Conservation (phyloP, 352 stramenopile genomes). For the Phytophthora ohioensis region DNA sequence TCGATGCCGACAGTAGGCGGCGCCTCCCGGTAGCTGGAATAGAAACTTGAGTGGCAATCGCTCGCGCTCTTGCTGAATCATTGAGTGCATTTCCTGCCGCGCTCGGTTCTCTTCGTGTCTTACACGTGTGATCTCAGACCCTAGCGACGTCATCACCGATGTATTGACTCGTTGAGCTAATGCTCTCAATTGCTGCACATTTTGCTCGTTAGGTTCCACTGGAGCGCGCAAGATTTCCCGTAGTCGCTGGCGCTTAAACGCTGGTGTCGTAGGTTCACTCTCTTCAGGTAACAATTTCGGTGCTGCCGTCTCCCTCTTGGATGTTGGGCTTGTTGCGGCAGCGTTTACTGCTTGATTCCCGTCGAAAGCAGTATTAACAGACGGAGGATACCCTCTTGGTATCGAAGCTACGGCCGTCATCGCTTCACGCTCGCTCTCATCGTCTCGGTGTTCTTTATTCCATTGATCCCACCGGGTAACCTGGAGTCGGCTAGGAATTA, state of each 20-base stretch:
- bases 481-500: constrained; percentile 38
- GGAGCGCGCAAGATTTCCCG: constrained; percentile 70
- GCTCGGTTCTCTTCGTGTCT: constrained; percentile 48
- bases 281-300: constrained; percentile 13
- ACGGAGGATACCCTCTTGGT: constrained; percentile 3
- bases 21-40: constrained; percentile 80
- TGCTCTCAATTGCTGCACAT: constrained; percentile 48
- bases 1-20: constrained; percentile 75
- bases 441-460: constrained; percentile 29
- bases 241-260: constrained; percentile 66
- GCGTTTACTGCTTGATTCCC: not conserved
- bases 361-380: not conserved
- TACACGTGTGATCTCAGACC: constrained; percentile 49
- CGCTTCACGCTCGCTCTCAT: constrained; percentile 33
- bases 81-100: constrained; percentile 50
- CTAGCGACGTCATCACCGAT: constrained; percentile 59
- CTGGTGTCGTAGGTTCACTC: constrained; percentile 41
- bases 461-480: constrained; percentile 54
- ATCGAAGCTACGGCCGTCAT: constrained; percentile 16
- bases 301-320: not conserved
- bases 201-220: constrained; percentile 60
- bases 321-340: constrained; percentile 6
- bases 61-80: constrained; percentile 70
- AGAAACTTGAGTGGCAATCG: constrained; percentile 80
- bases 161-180: constrained; percentile 58